Conservation (phyloP, 225 moss, liverwort and hornwort species). For the Bryoerythrophyllum caledonicum region DNA sequence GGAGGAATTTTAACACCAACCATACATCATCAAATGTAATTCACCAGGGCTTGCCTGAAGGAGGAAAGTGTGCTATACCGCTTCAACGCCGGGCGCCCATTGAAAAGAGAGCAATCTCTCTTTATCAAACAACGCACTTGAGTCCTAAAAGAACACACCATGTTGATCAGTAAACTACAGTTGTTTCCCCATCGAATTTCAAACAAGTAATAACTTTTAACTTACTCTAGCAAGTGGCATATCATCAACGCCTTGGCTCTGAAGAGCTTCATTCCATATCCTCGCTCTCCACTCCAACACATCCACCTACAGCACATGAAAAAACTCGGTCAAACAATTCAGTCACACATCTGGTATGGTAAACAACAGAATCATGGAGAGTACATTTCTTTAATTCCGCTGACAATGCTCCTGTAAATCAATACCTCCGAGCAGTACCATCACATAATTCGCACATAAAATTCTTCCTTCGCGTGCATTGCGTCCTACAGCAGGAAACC, state of each 20-base stretch:
- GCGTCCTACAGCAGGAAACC: no score
- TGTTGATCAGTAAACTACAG: background rate
- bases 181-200: background rate
- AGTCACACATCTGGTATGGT: no score
- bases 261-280: conserved; percentile 76
- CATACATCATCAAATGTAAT: no score
- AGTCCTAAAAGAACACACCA: conserved; percentile 48
- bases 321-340: background rate
- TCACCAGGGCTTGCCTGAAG: conserved; percentile 52
- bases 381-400: background rate
- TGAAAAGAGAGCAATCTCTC: conserved; percentile 82
- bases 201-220: background rate
- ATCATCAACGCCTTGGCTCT: conserved; percentile 74
- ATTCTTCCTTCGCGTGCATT: no score
- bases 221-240: conserved; percentile 85
- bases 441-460: no score
- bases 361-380: no score
- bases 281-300: conserved; percentile 90
- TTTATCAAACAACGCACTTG: conserved; percentile 69
- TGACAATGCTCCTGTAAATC: no score
- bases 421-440: no score
- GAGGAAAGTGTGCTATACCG: conserved; percentile 59
- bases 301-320: conserved; percentile 57
- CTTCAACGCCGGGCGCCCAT: conserved; percentile 86
- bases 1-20: no score